phyloP scores from a whole-genome alignment of 177 flowering plant species.

The Vitis hybrid region DNA sequence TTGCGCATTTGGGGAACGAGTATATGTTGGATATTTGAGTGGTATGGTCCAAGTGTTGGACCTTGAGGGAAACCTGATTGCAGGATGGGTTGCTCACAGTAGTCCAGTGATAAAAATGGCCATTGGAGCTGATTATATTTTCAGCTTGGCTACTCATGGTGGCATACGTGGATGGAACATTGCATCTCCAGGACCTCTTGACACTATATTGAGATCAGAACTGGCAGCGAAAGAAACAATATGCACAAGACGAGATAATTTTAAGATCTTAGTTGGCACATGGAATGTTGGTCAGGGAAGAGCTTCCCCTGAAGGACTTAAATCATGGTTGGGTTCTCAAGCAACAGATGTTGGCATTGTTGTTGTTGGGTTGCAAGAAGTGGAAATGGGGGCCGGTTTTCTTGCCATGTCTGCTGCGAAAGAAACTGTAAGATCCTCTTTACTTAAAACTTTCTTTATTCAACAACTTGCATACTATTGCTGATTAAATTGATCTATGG shows the following conservation, averaged over 20 bases:
- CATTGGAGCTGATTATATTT: conserved; percentile 58
- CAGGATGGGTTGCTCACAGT: conserved; percentile 87
- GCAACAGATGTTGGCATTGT: conserved; percentile 84
- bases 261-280: conserved; percentile 73
- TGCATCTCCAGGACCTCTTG: conserved; percentile 81
- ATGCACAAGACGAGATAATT: conserved; percentile 52
- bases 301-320: conserved; percentile 70
- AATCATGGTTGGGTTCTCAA: conserved; percentile 79
- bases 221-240: conserved; percentile 47
- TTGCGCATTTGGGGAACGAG: conserved; percentile 67
- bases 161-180: conserved; percentile 94
- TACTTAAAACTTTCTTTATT: neutral
- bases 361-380: conserved; percentile 94
- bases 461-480: neutral
- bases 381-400: conserved; percentile 99
- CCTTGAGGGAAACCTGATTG: conserved; percentile 72
- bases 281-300: conserved; percentile 99
- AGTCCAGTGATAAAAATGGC: conserved; percentile 72
- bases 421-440: conserved; percentile 76
- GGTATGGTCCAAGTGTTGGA: conserved; percentile 76
- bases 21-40: conserved; percentile 87
- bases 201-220: conserved; percentile 60
- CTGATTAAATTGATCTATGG: too few species aligned
- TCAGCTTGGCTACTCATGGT: conserved; percentile 90
- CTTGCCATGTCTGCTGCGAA: conserved; percentile 99